Conservation (phyloP, 805 yeast species). For the Helenozyma rhizophorensis region DNA sequence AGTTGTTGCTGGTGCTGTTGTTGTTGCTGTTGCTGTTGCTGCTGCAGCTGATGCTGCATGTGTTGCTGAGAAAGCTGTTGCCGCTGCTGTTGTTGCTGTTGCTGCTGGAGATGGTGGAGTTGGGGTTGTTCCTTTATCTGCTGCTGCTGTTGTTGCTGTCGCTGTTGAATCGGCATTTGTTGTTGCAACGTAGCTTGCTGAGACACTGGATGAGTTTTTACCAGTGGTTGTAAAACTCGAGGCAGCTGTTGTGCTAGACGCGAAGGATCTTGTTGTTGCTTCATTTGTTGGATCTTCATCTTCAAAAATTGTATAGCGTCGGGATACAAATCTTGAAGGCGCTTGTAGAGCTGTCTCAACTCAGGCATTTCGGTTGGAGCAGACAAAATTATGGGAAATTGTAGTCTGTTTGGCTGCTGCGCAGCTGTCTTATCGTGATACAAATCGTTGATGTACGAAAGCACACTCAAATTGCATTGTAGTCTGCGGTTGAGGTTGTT, state of each 20-base stretch:
- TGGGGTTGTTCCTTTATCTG: constrained; percentile 1
- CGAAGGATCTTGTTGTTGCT: constrained; percentile 20
- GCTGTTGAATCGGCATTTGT: constrained; percentile 9
- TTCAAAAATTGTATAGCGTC: constrained; percentile 46
- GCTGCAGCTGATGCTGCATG: constrained; percentile 9
- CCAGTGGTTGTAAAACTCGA: constrained; percentile 2
- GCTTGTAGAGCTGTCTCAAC: constrained; percentile 42
- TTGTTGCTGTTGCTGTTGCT: constrained; percentile 6
- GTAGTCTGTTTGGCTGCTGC: constrained; percentile 20
- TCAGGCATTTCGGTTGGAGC: constrained; percentile 57
- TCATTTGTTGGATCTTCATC: constrained; percentile 33
- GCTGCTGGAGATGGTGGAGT: too few relatives aligned
- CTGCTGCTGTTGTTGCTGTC: constrained; percentile 5
- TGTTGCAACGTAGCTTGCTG: constrained; percentile 12
- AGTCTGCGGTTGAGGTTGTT: constrained; percentile 38
- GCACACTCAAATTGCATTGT: constrained; percentile 39
- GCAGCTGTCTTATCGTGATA: constrained; percentile 29
- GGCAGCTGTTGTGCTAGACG: constrained; percentile 4
- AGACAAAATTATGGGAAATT: constrained; percentile 46
- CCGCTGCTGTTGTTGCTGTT: constrained; percentile 6
- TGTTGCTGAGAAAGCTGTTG: constrained; percentile 3
- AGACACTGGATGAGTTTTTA: background rate
- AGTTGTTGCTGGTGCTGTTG: constrained; percentile 5
- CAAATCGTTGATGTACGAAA: constrained; percentile 35
- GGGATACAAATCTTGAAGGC: constrained; percentile 47